Conservation (phyloP, 2,329 filamentous ascomycete species). For the Hysterium pulicare region DNA sequence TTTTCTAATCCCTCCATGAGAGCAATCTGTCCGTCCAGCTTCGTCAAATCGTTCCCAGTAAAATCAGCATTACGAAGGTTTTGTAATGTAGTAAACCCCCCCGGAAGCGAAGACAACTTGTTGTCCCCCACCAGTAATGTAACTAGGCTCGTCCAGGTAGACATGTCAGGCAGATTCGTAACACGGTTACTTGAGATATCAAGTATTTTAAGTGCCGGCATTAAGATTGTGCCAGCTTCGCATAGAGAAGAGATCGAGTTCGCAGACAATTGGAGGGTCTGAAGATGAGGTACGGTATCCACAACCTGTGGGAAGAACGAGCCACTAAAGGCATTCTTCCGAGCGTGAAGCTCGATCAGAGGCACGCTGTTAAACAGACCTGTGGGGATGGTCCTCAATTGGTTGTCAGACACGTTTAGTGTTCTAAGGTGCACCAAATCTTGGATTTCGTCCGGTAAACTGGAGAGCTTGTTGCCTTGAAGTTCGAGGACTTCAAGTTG, state of each 20-base stretch:
- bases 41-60: constrained; percentile 76
- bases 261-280: constrained; percentile 71
- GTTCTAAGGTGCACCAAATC: constrained; percentile 67
- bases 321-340: constrained; percentile 75
- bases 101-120: constrained; percentile 69
- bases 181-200: constrained; percentile 80
- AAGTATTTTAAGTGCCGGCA: constrained; percentile 72
- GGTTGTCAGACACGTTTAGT: constrained; percentile 78
- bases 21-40: constrained; percentile 72
- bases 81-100: constrained; percentile 66
- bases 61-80: constrained; percentile 77
- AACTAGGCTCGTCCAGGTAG: constrained; percentile 68
- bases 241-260: constrained; percentile 65
- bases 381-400: constrained; percentile 68
- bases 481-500: constrained; percentile 79
- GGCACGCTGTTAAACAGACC: constrained; percentile 64
- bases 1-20: constrained; percentile 74
- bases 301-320: constrained; percentile 64
- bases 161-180: constrained; percentile 67
- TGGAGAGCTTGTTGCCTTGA: constrained; percentile 72
- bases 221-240: constrained; percentile 49
- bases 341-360: constrained; percentile 68
- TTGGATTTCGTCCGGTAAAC: constrained; percentile 65
- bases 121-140: constrained; percentile 81
- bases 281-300: constrained; percentile 59